These are phyloP conservation scores for Candida sakaeoensis DNA, from an alignment of 805 yeast species.

Conservation along the genomic window DNA sequence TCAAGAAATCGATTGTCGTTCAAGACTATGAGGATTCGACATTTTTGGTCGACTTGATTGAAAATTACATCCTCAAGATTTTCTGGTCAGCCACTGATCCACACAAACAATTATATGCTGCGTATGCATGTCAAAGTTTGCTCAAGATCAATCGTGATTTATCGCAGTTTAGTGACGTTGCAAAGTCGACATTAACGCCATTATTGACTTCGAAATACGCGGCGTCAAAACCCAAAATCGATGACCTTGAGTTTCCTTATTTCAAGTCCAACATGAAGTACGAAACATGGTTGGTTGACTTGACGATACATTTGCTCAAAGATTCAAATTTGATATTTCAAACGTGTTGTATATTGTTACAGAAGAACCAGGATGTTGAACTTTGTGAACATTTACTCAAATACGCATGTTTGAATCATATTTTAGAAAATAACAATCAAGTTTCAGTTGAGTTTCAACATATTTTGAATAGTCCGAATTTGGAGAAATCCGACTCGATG, in stretches of 20 bases:
- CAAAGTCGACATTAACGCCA: constrained; percentile 74
- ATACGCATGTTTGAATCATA: constrained; percentile 63
- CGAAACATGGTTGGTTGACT: constrained; percentile 66
- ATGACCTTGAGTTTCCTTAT: constrained; percentile 57
- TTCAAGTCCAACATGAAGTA: constrained; percentile 54
- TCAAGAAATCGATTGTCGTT: constrained; percentile 44
- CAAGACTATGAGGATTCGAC: constrained; percentile 69
- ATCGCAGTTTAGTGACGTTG: constrained; percentile 53
- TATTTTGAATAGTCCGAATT: constrained; percentile 46
- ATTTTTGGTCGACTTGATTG: constrained; percentile 63
- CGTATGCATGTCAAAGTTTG: constrained; percentile 85
- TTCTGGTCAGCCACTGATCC: constrained; percentile 93
- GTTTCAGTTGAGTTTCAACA: constrained; percentile 56
- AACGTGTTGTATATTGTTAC: constrained; percentile 58
- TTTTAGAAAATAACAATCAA: constrained; percentile 43
- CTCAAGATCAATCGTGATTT: constrained; percentile 54
- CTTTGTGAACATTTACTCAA: constrained; percentile 74
- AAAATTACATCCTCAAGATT: constrained; percentile 69
- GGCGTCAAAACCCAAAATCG: constrained; percentile 49
- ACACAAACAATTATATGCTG: constrained; percentile 73
- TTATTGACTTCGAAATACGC: constrained; percentile 70
- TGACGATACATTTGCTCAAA: constrained; percentile 65
- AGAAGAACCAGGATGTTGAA: constrained; percentile 62
- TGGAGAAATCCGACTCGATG: constrained; percentile 53
- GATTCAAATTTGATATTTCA: constrained; percentile 48